Evolutionary conservation across 495 filamentous ascomycete genomes (phyloP).

Genomic region (Mycothermus thermophilus): DNA sequence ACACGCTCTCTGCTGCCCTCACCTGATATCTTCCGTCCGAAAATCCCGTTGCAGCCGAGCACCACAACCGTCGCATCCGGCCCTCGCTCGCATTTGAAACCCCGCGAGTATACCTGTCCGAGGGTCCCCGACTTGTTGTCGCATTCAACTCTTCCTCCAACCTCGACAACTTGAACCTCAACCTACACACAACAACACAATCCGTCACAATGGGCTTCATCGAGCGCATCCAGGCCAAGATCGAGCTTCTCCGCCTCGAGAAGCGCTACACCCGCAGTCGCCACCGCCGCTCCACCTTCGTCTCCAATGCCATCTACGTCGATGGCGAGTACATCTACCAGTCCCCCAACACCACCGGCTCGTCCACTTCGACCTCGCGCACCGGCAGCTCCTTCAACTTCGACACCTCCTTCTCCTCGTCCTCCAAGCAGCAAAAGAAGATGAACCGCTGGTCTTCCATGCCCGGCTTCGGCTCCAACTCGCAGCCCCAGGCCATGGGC

Average conservation of each 20-base stretch:
- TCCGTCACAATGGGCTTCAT: constrained; percentile 27
- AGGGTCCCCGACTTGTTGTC: too few species aligned
- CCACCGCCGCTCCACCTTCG: constrained; percentile 67
- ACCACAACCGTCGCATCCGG: too few species aligned
- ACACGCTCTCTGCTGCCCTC: too few species aligned
- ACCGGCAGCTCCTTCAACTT: constrained; percentile 10
- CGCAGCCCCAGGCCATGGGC: constrained; percentile 4
- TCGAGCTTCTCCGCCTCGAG: constrained; percentile 85
- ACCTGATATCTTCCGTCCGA: too few species aligned
- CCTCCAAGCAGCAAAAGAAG: constrained; percentile 19
- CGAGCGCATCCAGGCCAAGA: constrained; percentile 43
- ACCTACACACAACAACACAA: background rate
- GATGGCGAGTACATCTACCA: constrained; percentile 82
- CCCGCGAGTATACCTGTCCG: too few species aligned
- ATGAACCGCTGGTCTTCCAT: constrained; percentile 34
- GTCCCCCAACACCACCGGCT: constrained; percentile 36
- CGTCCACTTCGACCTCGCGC: constrained; percentile 26
- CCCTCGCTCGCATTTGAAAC: too few species aligned
- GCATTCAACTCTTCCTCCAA: too few species aligned
- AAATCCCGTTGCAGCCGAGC: too few species aligned
- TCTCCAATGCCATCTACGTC: constrained; percentile 74
- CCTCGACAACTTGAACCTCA: background rate
- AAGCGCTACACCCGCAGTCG: constrained; percentile 81
- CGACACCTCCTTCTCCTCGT: constrained; percentile 4
- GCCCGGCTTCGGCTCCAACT: constrained; percentile 30